Evolutionary conservation across 2,329 filamentous ascomycete species (phyloP), one percentile per base, ranked within the genome.

Genomic region (Neonectria punicea): DNA sequence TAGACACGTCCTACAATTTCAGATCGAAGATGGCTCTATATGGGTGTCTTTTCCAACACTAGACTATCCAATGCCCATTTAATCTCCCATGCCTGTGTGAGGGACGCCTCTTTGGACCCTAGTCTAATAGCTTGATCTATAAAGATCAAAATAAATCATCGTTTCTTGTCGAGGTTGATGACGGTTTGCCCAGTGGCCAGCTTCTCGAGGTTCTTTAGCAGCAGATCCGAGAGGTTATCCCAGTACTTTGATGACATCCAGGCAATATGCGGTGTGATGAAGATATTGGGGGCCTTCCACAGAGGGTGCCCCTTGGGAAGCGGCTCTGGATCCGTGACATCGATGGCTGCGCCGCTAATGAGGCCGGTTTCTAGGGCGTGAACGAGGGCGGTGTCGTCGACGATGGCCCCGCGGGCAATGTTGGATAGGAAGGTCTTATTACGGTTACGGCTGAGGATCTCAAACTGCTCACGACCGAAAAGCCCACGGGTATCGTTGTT

Each of bases 321-420:
- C 0, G 91, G 91, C 75, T 93, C 91, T 0, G 90, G 91, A 66
- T 93, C 90, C 1, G 90, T 89, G 1, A 93, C 91, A 75, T 93
- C 91, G 30, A 93, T 76, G 3, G 90, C 90, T 0, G 91, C 91
- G 11, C 90, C 91, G 16, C 80, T 51, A 46, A 80, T 76, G 58
- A 73, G 72, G 14, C 74, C 78, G 4, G 70, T 62, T 28, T 79
- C 72, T 8, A 93, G 77, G 0, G 89, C 87, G 3, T 80, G 80
- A 11, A 92, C 80, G 39, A 93, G 76, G 0, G 86, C 89, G 10
- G 83, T 75, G 0, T 76, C 76, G 44, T 82, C 73, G 22, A 83
- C 69, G n/a, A 82, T 71, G 14, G 72, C 61, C 0, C 80, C 91
- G 5, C 91, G 84, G 0, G 88, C 86, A 54, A 93, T 88, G 70